A percentile compares a stretch with the other conserved stretches of the same genome.
Evolutionary conservation across 2,329 filamentous ascomycete species (phyloP).

Genomic region (Verticillium klebahnii): DNA sequence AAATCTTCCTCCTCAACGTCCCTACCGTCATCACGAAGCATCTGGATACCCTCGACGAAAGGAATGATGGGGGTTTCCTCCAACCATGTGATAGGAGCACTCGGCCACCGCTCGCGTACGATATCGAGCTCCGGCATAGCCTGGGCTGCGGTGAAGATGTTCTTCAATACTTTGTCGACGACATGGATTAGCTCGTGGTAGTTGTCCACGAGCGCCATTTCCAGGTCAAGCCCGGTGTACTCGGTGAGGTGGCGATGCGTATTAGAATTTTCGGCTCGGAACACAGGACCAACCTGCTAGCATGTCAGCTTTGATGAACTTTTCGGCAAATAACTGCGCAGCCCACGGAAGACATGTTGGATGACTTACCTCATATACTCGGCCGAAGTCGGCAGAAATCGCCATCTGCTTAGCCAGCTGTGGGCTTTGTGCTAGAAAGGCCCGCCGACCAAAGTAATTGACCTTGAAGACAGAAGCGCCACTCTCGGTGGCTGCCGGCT

Average conservation of each 20-base stretch:
- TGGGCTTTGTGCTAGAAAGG: constrained; percentile 87
- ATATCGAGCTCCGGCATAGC: constrained; percentile 65
- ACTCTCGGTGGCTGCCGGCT: constrained; percentile 85
- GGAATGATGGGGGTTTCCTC: constrained; percentile 79
- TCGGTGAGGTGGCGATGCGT: constrained; percentile 92
- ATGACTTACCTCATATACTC: constrained; percentile 67
- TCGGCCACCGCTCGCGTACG: constrained; percentile 79
- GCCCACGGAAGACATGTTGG: too few relatives aligned
- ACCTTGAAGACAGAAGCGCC: constrained; percentile 88
- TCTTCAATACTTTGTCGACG: constrained; percentile 77
- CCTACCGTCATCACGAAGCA: constrained; percentile 80
- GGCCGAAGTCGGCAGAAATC: constrained; percentile 82
- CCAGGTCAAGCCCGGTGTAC: constrained; percentile 87
- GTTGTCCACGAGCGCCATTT: constrained; percentile 86
- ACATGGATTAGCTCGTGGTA: constrained; percentile 82
- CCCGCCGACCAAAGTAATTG: constrained; percentile 83
- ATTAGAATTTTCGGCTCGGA: constrained; percentile 93
- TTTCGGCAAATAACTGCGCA: too few relatives aligned
- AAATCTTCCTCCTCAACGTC: constrained; percentile 76
- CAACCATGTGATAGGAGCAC: constrained; percentile 80
- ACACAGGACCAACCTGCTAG: constrained; percentile 68
- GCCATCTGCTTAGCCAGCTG: constrained; percentile 92
- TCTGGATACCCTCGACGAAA: constrained; percentile 73
- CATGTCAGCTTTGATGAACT: neutral
- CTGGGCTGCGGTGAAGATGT: constrained; percentile 49